Evolutionary conservation across 1,139 yeast genomes (phyloP).

Genomic region (Sugiyamaella sp.): DNA sequence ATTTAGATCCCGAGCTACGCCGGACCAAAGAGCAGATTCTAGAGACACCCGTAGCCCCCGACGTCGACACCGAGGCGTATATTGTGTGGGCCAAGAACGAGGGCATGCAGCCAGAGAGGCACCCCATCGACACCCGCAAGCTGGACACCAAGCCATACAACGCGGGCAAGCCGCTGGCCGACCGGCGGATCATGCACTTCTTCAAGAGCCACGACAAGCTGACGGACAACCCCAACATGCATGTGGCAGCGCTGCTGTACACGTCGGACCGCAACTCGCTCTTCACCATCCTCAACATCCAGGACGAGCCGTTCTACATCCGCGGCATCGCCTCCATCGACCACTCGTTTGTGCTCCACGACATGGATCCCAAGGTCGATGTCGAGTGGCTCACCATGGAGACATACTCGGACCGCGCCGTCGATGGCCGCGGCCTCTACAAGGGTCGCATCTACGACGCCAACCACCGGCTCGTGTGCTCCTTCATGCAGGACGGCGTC

Average conservation of each 20-base stretch:
- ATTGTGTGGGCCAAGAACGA: conserved; percentile 30
- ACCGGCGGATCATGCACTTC: conserved; percentile 38
- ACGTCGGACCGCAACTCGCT: conserved; percentile 43
- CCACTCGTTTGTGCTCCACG: conserved; percentile 41
- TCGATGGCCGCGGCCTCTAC: conserved; percentile 40
- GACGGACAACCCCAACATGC: conserved; percentile 35
- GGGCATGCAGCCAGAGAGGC: conserved; percentile 30
- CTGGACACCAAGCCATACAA: conserved; percentile 34
- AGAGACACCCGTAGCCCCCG: conserved; percentile 37
- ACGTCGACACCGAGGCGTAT: conserved; percentile 36
- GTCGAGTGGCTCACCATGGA: conserved; percentile 41
- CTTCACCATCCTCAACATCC: conserved; percentile 39
- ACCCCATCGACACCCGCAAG: conserved; percentile 41
- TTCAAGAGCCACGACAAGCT: conserved; percentile 33
- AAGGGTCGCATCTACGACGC: conserved; percentile 40
- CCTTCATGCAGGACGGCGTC: conserved; percentile 43
- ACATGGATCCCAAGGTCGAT: conserved; percentile 35
- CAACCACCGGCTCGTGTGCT: conserved; percentile 34
- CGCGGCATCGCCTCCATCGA: conserved; percentile 39
- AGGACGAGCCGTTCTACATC: conserved; percentile 31
- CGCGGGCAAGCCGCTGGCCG: conserved; percentile 25
- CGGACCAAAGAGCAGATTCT: conserved; percentile 25
- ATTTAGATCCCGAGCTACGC: conserved; percentile 29
- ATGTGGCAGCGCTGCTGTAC: conserved; percentile 40
- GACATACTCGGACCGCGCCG: conserved; percentile 38